Base-by-base conservation (phyloP, 2,329 filamentous ascomycete genomes). In the Pyrenophora tritici-repentis region DNA sequence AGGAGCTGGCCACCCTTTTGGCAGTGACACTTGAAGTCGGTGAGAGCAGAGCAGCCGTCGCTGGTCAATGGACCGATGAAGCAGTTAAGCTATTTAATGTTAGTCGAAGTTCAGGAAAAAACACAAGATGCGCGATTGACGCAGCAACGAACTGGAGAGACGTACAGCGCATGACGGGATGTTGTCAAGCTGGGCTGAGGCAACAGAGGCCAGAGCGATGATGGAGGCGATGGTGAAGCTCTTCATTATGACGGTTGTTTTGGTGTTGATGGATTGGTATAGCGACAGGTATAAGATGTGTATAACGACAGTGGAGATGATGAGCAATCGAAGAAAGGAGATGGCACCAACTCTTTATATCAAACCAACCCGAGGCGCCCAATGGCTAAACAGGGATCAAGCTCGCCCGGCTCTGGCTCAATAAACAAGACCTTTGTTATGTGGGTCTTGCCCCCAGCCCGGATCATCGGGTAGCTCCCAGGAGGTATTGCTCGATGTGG, bases 151-250 rank as follows among this genome's bases (percentile, higher is more conserved):
- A 14, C 2, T 22, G 8, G 18, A 13, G 17, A 17, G 12, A 66
- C 76, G 42, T 75, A 81, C 78, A 44, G 78, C 75, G 71, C 79
- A 81, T 9, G 42, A 35, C 5, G 79, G 79, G 37, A 81, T 70
- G 56, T 78, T 59, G 36, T 71, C 68, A 26, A 79, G 64, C 71
- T 81, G 79, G 50, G 78, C 77, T 50, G 70, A 66, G 66, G 72
- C 77, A 55, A 80, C 69, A 49, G 73, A 66, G 66, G 77, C 75
- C 62, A 76, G 64, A 59, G 76, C 71, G 50, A 79, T 57, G 49
- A 74, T 61, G 63, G 75, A 56, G 40, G 70, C 68, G 47, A 67
- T 58, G 57, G 62, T 57, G 59, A 71, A 71, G 63, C 66, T 65
- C 71, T 73, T 74, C 72, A 74, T 74, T 33, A 56, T 73, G 70